Evolutionary conservation across 495 filamentous ascomycete species (phyloP).

Genomic region (Neurospora sp.): DNA sequence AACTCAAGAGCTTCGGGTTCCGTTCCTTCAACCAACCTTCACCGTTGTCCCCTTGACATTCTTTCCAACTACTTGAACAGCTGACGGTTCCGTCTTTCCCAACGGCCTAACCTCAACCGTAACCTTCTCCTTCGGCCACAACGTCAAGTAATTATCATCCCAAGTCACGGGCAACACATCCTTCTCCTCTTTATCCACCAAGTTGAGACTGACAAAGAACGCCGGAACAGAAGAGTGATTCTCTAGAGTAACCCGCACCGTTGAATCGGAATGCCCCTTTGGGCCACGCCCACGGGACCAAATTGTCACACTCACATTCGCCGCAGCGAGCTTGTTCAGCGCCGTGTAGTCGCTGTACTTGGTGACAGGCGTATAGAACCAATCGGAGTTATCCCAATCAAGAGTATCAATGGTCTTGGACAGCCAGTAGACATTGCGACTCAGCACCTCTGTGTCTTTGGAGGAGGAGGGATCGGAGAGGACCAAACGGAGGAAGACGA

Average conservation of each 20-base stretch:
- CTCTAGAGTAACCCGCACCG: slow-evolving; percentile 32
- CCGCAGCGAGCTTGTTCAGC: slow-evolving; percentile 31
- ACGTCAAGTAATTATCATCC: slow-evolving; percentile 54
- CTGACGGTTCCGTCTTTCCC: neutral
- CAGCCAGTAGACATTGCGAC: slow-evolving; percentile 57
- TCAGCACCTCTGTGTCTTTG: slow-evolving; percentile 20
- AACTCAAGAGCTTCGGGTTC: neutral
- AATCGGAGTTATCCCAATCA: slow-evolving; percentile 46
- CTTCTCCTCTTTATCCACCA: slow-evolving; percentile 29
- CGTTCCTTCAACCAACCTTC: neutral
- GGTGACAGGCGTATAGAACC: slow-evolving; percentile 49
- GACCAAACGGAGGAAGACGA: slow-evolving; percentile 42
- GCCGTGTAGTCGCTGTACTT: slow-evolving; percentile 43
- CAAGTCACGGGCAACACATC: slow-evolving; percentile 45
- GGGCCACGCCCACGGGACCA: neutral
- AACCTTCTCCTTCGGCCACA: slow-evolving; percentile 48
- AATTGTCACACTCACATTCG: slow-evolving; percentile 24
- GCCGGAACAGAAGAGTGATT: slow-evolving; percentile 45
- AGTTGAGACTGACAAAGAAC: slow-evolving; percentile 44
- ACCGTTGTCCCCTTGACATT: slow-evolving; percentile 10
- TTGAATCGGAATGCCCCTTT: neutral
- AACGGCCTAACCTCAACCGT: slow-evolving; percentile 1
- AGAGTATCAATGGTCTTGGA: slow-evolving; percentile 37
- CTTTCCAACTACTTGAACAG: slow-evolving; percentile 10
- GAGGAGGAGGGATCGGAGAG: slow-evolving; percentile 28